Base-by-base conservation (phyloP, 441 rosid genomes). In the Populus hybrid region DNA sequence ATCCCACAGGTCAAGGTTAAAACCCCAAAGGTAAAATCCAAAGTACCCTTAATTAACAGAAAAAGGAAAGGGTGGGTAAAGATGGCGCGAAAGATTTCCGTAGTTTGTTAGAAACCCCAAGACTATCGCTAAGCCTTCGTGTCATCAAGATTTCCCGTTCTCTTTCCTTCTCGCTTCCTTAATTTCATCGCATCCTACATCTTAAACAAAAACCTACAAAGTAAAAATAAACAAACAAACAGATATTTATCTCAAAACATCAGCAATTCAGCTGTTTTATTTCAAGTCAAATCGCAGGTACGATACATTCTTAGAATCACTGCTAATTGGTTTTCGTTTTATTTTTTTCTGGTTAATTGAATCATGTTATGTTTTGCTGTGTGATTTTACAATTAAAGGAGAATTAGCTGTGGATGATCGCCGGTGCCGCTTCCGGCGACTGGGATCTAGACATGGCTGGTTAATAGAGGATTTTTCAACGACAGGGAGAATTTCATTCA, bases 11-110 rank as follows among this genome's bases (percentile, higher is more conserved):
- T 36, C 11, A 24, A 35, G 23, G n/a, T 11, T 1, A 40, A 30
- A 9, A 18, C 30, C 28, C 59, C 8, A 26, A 65, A 11, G 38
- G 18, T 75, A 75, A 53, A 40, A 23, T 28, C 59, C 40, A 74
- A 10, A 26, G 63, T 70, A 42, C 38, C 18, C 23, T 34, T 14
- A 18, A 63, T 14, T 46, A 46, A 46, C 57, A 46, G 57, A 46
- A 46, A 30, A 61, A 4, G 7, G 20, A 46, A 24, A 46, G 65
- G 42, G 74, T 32, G 11, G 85, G 75, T 78, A 36, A 35, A 50
- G 59, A 74, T 57, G 86, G 81, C 82, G 85, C 84, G 76, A 78
- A 83, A 82, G 64, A 46, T 67, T 46, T 35, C 53, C 30, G 23
- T 61, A 14, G 57, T 46, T 46, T 12, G 6, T 42, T 12, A 24